A percentile compares a stretch with the other conserved stretches of the same genome.
phyloP scores from a whole-genome alignment of 768 basidiomycete species.

The Phlebiopsis flavidoalba region DNA sequence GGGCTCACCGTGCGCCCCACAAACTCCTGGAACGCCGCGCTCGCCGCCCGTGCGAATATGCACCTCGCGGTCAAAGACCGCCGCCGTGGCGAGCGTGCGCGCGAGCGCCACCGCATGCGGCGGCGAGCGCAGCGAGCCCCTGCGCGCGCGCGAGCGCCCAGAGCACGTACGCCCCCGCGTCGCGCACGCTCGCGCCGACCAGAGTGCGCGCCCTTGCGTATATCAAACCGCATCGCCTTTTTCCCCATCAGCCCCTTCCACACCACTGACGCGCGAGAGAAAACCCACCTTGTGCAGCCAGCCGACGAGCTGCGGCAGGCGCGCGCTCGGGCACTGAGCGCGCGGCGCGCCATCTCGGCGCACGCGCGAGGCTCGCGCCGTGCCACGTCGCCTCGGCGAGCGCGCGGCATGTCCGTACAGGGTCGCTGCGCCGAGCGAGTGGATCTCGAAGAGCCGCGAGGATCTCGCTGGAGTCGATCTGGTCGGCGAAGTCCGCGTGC shows the following conservation, averaged over 20 bases:
- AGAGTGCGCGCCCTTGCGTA: conserved; percentile 90
- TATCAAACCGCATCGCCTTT: conserved; percentile 93
- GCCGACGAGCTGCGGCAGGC: conserved; percentile 58
- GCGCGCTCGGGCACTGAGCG: conserved; percentile 54
- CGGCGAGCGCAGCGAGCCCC: conserved; percentile 46
- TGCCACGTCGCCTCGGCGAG: conserved; percentile 91
- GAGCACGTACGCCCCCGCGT: conserved; percentile 89
- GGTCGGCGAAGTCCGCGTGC: conserved; percentile 65
- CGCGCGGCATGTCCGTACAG: conserved; percentile 68
- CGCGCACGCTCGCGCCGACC: conserved; percentile 90
- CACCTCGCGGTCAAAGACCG: conserved; percentile 90
- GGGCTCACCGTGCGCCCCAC: conserved; percentile 79
- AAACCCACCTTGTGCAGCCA: conserved; percentile 88
- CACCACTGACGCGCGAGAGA: too few species aligned
- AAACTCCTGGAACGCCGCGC: conserved; percentile 96
- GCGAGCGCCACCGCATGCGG: conserved; percentile 67
- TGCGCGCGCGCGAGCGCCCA: conserved; percentile 92
- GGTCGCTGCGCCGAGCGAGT: conserved; percentile 57
- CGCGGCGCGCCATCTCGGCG: conserved; percentile 88
- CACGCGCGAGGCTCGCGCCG: conserved; percentile 86
- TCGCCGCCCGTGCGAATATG: conserved; percentile 93
- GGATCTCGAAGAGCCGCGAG: conserved; percentile 73
- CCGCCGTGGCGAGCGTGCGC: conserved; percentile 65
- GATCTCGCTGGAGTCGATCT: conserved; percentile 81
- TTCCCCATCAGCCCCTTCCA: not conserved